Evolutionary conservation across 192 early-diverging fungal species (phyloP).

Genomic region (Coemansia sp.): DNA sequence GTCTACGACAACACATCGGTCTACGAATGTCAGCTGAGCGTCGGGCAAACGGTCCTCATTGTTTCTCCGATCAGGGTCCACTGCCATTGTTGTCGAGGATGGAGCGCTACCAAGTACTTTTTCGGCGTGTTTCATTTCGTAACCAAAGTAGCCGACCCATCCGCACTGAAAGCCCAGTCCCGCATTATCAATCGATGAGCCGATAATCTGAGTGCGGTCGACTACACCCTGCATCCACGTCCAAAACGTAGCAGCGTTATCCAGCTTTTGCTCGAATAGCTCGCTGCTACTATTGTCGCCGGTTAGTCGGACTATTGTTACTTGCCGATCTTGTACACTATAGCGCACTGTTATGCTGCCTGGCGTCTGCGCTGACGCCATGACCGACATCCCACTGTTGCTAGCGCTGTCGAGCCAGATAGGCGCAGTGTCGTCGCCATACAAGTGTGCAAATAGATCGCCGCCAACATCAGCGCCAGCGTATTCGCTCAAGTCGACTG

Average conservation of each 20-base stretch:
- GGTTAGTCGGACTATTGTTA: conserved; percentile 13
- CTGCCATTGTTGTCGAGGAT: background rate
- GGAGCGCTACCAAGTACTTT: background rate
- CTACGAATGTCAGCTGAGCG: conserved; percentile 74
- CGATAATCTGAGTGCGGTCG: conserved; percentile 16
- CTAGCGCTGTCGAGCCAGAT: conserved; percentile 73
- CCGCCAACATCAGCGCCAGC: background rate
- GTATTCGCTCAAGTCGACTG: conserved; percentile 5
- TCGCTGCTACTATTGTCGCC: too few relatives aligned
- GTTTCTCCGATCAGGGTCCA: background rate
- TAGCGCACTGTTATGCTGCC: conserved; percentile 47
- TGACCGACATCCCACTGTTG: conserved; percentile 25
- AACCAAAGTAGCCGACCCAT: conserved; percentile 88
- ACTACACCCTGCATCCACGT: conserved; percentile 63
- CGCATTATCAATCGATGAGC: background rate
- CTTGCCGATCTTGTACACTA: background rate
- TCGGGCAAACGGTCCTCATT: conserved; percentile 61
- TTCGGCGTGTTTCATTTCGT: conserved; percentile 83
- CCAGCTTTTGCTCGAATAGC: background rate
- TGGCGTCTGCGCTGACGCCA: conserved; percentile 26
- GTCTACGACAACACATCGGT: conserved; percentile 76
- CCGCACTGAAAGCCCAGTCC: conserved; percentile 75
- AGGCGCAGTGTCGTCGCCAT: conserved; percentile 34
- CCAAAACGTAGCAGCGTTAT: conserved; percentile 59
- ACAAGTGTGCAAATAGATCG: conserved; percentile 22